Evolutionary conservation across 1,284 basidiomycete genomes (phyloP), one percentile per base, ranked within the genome.

Genomic region (Athelia psychrophila): DNA sequence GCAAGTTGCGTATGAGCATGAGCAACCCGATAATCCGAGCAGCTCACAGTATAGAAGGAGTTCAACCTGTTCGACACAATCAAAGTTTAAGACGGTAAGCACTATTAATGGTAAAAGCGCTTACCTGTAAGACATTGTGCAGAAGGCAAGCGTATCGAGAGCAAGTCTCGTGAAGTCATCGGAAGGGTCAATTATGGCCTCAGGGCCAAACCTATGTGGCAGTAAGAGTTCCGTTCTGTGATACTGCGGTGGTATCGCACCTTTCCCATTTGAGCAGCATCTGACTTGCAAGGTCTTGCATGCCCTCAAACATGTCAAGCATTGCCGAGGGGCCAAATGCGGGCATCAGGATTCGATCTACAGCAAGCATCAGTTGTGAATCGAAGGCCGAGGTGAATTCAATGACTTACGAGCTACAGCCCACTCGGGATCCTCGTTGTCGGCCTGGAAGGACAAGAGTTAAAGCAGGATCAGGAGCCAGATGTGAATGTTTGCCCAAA

Each of bases 261-360:
- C 76, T 57, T 55, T 75, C 72, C 75, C 76, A 77, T 57, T 78
- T 78, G 15, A 69, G 59, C 15, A 79, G 55, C 49, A 82, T 70
- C 59, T 82, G 79, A 30, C 68, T 64, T n/a, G 69, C 66, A 44
- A 80, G 72, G 53, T 80, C 80, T 23, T 69, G 60, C 79, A 80
- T 78, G 56, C 74, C 73, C 45, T 70, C 69, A 59, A 78, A 76
- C 79, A 80, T 81, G 53, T 67, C 69, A 42, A 68, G 71, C 53
- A 80, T 73, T 2, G 71, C 67, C 12, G 71, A 58, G 0, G 75
- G 73, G 23, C 77, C 75, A 61, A 81, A 81, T 2, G 76, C 74
- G 12, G 79, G 79, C 66, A 79, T 75, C n/a, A 82, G 71, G 35
- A 82, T 66, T 27, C 78, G 76, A 63, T 82, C 78, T 73, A 58